A percentile compares a stretch with the other conserved stretches of the same genome.
Evolutionary conservation across 768 basidiomycete species (phyloP).

Genomic region (Collybia nuda): DNA sequence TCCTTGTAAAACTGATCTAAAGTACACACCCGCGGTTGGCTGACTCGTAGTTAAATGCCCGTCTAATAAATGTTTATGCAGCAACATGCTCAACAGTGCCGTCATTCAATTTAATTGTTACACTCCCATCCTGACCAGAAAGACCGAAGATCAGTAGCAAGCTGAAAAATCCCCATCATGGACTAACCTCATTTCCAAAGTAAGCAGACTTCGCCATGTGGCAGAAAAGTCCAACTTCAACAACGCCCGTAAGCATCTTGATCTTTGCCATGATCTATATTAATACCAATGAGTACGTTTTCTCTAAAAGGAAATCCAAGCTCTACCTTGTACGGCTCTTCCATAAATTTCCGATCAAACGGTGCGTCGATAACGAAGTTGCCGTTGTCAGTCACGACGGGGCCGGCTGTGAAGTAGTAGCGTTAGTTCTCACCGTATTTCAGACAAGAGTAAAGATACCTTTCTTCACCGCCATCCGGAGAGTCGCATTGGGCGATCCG

Average conservation of each 20-base stretch:
- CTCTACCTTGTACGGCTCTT: slow-evolving; percentile 60
- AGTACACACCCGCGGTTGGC: too few relatives aligned
- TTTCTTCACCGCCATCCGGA: slow-evolving; percentile 92
- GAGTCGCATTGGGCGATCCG: slow-evolving; percentile 67
- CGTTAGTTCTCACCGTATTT: neutral
- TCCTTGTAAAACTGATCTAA: neutral
- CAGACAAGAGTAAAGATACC: slow-evolving; percentile 22
- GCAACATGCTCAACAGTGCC: slow-evolving; percentile 40
- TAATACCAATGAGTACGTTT: neutral
- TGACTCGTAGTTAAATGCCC: too few relatives aligned
- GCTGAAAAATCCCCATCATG: neutral
- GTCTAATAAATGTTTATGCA: neutral
- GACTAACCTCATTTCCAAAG: slow-evolving; percentile 80
- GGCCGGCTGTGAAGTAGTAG: slow-evolving; percentile 61
- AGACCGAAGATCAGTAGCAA: neutral
- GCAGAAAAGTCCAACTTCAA: slow-evolving; percentile 99
- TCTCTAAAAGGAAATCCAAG: neutral
- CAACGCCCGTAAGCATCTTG: slow-evolving; percentile 95
- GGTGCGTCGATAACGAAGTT: slow-evolving; percentile 98
- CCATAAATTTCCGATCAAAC: slow-evolving; percentile 69
- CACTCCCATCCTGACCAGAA: slow-evolving; percentile 59
- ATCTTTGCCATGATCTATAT: slow-evolving; percentile 72
- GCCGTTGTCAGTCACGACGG: slow-evolving; percentile 95
- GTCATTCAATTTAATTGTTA: slow-evolving; percentile 59
- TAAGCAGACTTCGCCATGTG: slow-evolving; percentile 93